Evolutionary conservation across 2,329 filamentous ascomycete species (phyloP).

Genomic region (Diaporthe sp.): DNA sequence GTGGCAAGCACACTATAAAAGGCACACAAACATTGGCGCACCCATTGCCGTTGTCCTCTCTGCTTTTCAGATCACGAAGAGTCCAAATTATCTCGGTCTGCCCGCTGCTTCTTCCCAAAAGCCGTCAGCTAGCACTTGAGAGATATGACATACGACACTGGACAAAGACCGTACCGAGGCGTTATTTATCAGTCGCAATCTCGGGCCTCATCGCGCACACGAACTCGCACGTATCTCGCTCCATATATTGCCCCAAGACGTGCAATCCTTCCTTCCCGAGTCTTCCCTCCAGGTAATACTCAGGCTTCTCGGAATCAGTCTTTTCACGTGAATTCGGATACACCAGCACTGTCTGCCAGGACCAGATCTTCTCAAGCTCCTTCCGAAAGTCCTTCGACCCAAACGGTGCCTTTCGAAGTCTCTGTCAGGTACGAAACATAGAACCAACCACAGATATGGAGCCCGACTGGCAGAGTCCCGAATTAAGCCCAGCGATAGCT

Average conservation of each 20-base stretch:
- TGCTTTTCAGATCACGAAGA: not conserved
- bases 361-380: too few relatives aligned
- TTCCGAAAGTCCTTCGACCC: too few relatives aligned
- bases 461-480: not conserved
- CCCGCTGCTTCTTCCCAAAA: too few relatives aligned
- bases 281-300: too few relatives aligned
- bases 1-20: not conserved
- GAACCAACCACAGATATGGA: not conserved
- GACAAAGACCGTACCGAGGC: slow-evolving; percentile 17
- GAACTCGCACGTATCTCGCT: fast-evolving
- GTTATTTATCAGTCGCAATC: not conserved
- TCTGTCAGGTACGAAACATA: not conserved
- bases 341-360: not conserved
- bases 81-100: not conserved
- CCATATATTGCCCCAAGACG: not conserved
- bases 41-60: too few relatives aligned
- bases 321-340: not conserved
- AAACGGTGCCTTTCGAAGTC: too few relatives aligned
- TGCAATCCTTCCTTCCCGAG: not conserved
- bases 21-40: too few relatives aligned
- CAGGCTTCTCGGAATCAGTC: not conserved
- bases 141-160: slow-evolving; percentile 4
- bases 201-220: not conserved
- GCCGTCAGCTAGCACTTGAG: not conserved
- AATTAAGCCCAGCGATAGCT: not conserved